Evolutionary conservation across 78 protist species (phyloP), one percentile per base, ranked within the genome.

Genomic region (Acrasis kona): DNA sequence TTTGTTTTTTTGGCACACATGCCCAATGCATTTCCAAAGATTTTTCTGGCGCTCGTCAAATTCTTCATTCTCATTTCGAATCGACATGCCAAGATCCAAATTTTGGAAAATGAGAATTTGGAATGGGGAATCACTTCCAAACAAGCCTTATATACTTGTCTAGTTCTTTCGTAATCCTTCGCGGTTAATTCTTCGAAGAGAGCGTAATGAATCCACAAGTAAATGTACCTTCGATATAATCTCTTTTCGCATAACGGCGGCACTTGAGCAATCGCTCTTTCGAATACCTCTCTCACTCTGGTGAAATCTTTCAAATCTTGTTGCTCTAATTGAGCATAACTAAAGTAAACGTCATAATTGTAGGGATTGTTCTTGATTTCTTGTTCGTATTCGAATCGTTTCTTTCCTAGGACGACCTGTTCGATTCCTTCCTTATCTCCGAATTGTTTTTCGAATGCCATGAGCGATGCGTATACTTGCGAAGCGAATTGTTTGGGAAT

Each of bases 311-410:
- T 88, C 1, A 70, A 41, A 10, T 91, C 83, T 4, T 96, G 91
- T 27, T 40, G 99, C 64, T 94, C 99, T 30, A 97, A 73, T 10
- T 92, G 75, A 9, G 85, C 71, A 74, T 93, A 96, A 76, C 97
- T 98, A 57, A 97, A 95, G 99, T 99, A 97, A 1, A 50, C 57
- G 76, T 97, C 99, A 80, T 96, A 97, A 76, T 93, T 87, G 64
- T 35, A 28, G 10, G 93, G 84, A 65, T 84, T 72, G 10, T 10
- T 81, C 30, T 71, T 41, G 5, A 91, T 9, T 32, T 83, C 82
- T 35, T 91, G 89, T 75, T 96, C 97, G 78, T 96, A 96, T 40
- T 90, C 86, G 71, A 89, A 80, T 36, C 96, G 73, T 19, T 85
- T 58, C 81, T 94, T 87, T 30, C 81, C 40, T 28, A 87, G 9